Conservation (phyloP, 805 yeast species). For the Yamadazyma tumulicola region DNA sequence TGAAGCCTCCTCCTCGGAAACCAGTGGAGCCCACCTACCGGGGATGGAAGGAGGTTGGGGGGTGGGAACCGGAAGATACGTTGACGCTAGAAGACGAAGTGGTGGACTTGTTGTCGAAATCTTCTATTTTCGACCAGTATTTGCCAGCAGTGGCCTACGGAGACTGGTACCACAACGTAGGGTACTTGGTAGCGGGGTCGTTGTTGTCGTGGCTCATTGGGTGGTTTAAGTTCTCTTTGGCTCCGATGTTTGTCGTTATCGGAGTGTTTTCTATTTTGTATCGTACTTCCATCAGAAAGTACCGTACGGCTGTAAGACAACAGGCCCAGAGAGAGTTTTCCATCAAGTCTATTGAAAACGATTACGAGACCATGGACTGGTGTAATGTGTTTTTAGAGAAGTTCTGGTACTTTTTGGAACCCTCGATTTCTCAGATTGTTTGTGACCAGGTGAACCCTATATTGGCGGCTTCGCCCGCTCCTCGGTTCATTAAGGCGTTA, state of each 20-base stretch:
- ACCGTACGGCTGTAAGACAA: constrained; percentile 71
- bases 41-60: constrained; percentile 95
- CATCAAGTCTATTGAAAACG: constrained; percentile 76
- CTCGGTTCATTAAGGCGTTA: constrained; percentile 76
- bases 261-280: constrained; percentile 64
- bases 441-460: constrained; percentile 83
- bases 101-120: constrained; percentile 62
- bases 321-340: constrained; percentile 84
- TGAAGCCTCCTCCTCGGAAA: constrained; percentile 42
- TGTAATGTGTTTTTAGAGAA: constrained; percentile 81
- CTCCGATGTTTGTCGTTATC: constrained; percentile 75
- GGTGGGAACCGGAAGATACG: constrained; percentile 70
- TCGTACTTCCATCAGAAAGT: constrained; percentile 77
- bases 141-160: constrained; percentile 79
- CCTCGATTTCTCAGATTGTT: constrained; percentile 80
- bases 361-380: constrained; percentile 96
- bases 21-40: constrained; percentile 66
- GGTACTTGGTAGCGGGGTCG: constrained; percentile 61
- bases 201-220: constrained; percentile 78
- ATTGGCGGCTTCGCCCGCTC: constrained; percentile 71
- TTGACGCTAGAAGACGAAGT: constrained; percentile 67
- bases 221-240: constrained; percentile 68
- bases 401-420: constrained; percentile 90
- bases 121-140: constrained; percentile 72
- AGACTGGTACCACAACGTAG: constrained; percentile 96